These are phyloP conservation scores for Kodamaea fungicola DNA, from an alignment of 1,139 yeast genomes.

Conservation along the genomic window DNA sequence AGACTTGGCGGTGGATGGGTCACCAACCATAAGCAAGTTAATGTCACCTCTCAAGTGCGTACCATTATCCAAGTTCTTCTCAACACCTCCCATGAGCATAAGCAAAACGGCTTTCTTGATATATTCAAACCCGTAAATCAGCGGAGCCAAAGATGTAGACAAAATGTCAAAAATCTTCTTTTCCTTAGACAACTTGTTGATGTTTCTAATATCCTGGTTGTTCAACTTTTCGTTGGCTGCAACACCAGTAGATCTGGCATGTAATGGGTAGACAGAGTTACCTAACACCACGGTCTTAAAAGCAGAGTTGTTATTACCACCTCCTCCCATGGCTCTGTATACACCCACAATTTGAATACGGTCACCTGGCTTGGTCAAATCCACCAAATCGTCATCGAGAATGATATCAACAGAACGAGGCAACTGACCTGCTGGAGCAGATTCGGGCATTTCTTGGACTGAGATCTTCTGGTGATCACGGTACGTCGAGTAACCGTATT, in stretches of 20 bases:
- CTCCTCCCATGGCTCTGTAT: conserved; percentile 87
- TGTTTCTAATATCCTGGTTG: conserved; percentile 81
- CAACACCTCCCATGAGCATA: conserved; percentile 92
- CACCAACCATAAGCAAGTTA: conserved; percentile 95
- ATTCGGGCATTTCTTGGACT: conserved; percentile 97
- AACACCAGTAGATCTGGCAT: conserved; percentile 84
- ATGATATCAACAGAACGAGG: conserved; percentile 91
- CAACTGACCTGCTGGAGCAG: conserved; percentile 96
- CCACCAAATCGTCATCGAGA: conserved; percentile 92
- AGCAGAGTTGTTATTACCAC: conserved; percentile 58
- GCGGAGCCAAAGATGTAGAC: conserved; percentile 88
- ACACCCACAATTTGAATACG: conserved; percentile 94
- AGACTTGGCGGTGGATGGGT: conserved; percentile 97
- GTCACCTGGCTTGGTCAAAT: conserved; percentile 92
- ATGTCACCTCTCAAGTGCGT: conserved; percentile 98
- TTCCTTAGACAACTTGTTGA: conserved; percentile 67
- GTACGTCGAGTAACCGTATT: conserved; percentile 90
- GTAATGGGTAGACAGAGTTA: conserved; percentile 83
- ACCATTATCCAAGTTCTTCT: conserved; percentile 91
- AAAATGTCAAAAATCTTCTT: conserved; percentile 73
- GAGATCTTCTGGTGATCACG: conserved; percentile 92
- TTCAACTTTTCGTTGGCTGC: conserved; percentile 73
- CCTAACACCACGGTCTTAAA: conserved; percentile 82
- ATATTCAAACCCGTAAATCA: conserved; percentile 89
- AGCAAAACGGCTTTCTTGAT: conserved; percentile 88